Evolutionary conservation across 306 rosid species (phyloP).

Genomic region (Psophocarpus tetragonolobus): DNA sequence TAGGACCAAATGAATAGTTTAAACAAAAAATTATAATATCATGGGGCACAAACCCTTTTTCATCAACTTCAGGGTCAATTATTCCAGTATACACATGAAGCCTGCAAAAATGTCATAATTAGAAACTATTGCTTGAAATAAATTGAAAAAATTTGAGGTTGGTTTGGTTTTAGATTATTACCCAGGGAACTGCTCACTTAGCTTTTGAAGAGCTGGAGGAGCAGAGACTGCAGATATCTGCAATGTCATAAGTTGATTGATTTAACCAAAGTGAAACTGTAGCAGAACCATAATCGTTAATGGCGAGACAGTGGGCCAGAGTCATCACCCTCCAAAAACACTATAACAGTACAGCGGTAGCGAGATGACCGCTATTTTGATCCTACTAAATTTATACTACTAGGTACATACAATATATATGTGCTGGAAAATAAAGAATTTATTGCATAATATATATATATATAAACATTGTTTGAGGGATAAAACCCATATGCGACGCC

Average conservation of each 20-base stretch:
- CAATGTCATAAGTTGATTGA: constrained; percentile 10
- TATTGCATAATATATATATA: no score
- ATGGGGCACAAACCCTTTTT: constrained; percentile 69
- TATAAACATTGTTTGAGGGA: no score
- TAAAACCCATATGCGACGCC: no score
- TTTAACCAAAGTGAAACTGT: no score
- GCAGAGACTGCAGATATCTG: constrained; percentile 94
- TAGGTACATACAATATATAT: no score
- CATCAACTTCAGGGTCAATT: constrained; percentile 82
- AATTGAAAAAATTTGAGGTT: constrained; percentile 16
- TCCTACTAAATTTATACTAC: no score
- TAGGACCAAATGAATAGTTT: not conserved
- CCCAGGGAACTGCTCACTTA: constrained; percentile 95
- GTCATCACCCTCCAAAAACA: no score
- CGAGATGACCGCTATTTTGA: no score
- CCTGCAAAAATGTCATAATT: constrained; percentile 48
- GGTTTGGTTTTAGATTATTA: constrained; percentile 49
- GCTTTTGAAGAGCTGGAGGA: constrained; percentile 95
- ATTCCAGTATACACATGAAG: constrained; percentile 87
- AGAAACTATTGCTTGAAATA: constrained; percentile 20
- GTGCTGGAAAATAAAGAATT: no score
- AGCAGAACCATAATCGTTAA: no score
- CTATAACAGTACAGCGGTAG: no score
- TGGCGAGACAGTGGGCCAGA: no score
- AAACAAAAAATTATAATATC: not conserved